Evolutionary conservation across 164 flowering plant genomes (phyloP).

Genomic region (Stephania cephalantha): DNA sequence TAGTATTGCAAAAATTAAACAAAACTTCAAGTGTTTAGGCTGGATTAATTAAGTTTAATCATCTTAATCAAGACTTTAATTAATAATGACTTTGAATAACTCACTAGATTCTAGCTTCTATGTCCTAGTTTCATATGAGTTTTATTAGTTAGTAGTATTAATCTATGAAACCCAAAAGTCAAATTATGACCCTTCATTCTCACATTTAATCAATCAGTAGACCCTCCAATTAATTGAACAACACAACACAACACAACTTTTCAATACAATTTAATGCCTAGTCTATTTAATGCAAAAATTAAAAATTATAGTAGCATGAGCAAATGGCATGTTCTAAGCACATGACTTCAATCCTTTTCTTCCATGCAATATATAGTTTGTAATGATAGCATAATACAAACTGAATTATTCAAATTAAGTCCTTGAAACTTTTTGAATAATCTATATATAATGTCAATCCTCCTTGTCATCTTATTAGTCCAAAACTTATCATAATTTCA

Average conservation of each 20-base stretch:
- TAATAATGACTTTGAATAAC: neutral
- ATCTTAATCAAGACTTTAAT: neutral
- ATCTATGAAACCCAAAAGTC: neutral
- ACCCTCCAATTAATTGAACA: no score
- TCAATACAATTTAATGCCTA: no score
- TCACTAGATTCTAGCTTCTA: conserved; percentile 11
- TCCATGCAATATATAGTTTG: no score
- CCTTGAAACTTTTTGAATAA: no score
- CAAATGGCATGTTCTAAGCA: neutral
- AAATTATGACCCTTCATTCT: neutral
- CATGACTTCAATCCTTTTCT: neutral
- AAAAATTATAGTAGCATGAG: neutral
- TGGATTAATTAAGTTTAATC: neutral
- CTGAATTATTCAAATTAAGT: no score
- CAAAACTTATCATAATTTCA: no score
- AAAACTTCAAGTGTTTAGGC: neutral
- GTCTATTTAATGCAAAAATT: neutral
- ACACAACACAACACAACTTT: no score
- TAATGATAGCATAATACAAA: no score
- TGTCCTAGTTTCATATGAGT: neutral
- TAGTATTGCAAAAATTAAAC: conserved; percentile 1
- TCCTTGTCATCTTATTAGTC: no score
- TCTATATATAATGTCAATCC: no score
- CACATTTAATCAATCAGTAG: neutral
- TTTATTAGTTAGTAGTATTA: neutral